Percentiles rank a stretch among this genome's conserved stretches.
phyloP scores from a whole-genome alignment of 768 basidiomycete genomes.

The Suillus placidus region DNA sequence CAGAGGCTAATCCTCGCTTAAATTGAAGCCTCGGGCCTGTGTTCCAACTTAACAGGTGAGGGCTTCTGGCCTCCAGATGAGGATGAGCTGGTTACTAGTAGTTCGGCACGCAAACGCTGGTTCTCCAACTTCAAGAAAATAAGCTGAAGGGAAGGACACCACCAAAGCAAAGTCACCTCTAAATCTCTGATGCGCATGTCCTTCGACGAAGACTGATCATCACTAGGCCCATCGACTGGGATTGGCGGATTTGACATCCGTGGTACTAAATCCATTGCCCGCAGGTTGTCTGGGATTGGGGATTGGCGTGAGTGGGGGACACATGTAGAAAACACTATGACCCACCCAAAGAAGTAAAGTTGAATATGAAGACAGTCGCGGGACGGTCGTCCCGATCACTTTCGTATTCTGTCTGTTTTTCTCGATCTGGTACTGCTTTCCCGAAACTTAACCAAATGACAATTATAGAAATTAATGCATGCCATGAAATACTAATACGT shows the following conservation, averaged over 20 bases:
- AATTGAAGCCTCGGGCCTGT: no score
- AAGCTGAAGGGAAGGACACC: not conserved
- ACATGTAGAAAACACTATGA: not conserved
- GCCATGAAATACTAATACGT: not conserved
- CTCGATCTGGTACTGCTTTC: not conserved
- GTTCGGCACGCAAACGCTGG: not conserved
- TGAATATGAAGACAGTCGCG: conserved; percentile 19
- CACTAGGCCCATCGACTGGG: not conserved
- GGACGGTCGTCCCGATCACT: conserved; percentile 6
- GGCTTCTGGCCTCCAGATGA: not conserved
- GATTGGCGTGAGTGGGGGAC: not conserved
- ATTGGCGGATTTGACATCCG: not conserved
- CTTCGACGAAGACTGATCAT: not conserved
- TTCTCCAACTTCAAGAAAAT: not conserved
- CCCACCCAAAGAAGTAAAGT: conserved; percentile 19
- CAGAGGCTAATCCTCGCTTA: no score
- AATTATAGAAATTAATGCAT: not conserved
- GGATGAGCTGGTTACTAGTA: not conserved
- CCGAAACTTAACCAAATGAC: conserved; percentile 15
- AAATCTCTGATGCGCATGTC: not conserved
- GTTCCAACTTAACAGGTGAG: not conserved
- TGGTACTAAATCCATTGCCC: conserved; percentile 20
- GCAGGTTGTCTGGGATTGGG: conserved; percentile 15
- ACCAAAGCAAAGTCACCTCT: not conserved
- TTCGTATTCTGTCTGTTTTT: rapidly evolving